A percentile compares a stretch with the other conserved stretches of the same genome.
Conservation (phyloP, 192 early-diverging fungal species). For the Backusella sp. region DNA sequence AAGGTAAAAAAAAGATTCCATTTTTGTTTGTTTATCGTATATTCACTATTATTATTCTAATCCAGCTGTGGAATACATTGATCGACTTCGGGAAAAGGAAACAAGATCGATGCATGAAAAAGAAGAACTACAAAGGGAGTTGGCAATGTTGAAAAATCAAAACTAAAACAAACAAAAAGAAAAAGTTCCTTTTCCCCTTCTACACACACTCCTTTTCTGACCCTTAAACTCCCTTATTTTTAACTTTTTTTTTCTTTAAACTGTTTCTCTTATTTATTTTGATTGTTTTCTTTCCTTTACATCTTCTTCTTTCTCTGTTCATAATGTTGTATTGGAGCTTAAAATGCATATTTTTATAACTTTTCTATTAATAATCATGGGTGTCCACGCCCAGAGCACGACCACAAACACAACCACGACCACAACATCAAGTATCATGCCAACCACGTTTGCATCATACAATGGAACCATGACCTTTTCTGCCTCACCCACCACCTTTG, state of each 20-base stretch:
- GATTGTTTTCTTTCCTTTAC: not conserved
- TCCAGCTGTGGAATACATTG: conserved; percentile 53
- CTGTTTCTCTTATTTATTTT: not conserved
- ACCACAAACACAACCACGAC: conserved; percentile 1
- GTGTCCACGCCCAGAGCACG: not conserved
- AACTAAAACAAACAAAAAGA: not conserved
- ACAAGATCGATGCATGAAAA: conserved; percentile 41
- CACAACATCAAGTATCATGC: not conserved
- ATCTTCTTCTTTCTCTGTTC: conserved; percentile 4
- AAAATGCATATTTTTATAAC: not conserved
- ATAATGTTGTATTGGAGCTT: not conserved
- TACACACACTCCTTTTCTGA: not conserved
- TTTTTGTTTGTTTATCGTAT: conserved; percentile 11
- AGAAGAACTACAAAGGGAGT: conserved; percentile 43
- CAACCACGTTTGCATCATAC: not conserved
- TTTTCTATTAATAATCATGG: not conserved
- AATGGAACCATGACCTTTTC: not conserved
- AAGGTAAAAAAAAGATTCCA: conserved; percentile 52
- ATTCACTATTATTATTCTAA: not conserved
- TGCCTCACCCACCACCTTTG: conserved; percentile 15
- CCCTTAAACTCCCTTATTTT: conserved; percentile 10
- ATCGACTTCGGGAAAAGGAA: conserved; percentile 40
- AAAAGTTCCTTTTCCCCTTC: not conserved
- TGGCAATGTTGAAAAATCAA: conserved; percentile 32
- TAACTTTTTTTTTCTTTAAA: conserved; percentile 9